Conservation (phyloP, 2,329 filamentous ascomycete species). For the Penicillium sp. region DNA sequence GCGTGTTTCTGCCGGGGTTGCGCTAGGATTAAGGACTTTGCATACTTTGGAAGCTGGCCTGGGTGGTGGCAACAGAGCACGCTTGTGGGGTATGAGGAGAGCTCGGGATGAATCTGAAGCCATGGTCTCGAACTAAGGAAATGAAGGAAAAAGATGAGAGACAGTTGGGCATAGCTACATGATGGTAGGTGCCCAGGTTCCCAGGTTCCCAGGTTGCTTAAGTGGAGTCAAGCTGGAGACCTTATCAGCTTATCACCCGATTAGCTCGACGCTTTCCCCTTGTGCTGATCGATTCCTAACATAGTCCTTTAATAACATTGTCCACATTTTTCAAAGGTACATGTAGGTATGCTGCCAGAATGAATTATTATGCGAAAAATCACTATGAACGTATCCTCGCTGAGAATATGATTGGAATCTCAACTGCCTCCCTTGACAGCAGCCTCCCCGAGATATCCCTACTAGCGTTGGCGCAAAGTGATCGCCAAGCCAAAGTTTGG, state of each 20-base stretch:
- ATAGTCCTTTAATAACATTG: no score
- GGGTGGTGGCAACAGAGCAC: constrained; percentile 20
- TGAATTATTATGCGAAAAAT: background rate
- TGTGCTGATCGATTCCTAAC: no score
- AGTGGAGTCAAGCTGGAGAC: no score
- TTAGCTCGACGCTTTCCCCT: no score
- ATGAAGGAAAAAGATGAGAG: background rate
- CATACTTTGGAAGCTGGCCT: background rate
- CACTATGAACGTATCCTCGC: background rate
- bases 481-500: constrained; percentile 27
- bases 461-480: constrained; percentile 37
- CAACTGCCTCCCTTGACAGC: background rate
- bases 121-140: background rate
- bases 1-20: constrained; percentile 18
- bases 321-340: no score
- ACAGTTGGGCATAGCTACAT: background rate
- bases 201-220: no score
- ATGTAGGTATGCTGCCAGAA: no score
- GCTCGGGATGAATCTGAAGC: constrained; percentile 16
- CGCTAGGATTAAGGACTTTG: constrained; percentile 27
- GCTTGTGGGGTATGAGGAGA: constrained; percentile 31
- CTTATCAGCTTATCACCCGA: no score
- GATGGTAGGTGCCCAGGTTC: no score
- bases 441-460: background rate
- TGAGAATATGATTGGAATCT: background rate